Conservation (phyloP, 164 flowering plant genomes). For the Piper longum region DNA sequence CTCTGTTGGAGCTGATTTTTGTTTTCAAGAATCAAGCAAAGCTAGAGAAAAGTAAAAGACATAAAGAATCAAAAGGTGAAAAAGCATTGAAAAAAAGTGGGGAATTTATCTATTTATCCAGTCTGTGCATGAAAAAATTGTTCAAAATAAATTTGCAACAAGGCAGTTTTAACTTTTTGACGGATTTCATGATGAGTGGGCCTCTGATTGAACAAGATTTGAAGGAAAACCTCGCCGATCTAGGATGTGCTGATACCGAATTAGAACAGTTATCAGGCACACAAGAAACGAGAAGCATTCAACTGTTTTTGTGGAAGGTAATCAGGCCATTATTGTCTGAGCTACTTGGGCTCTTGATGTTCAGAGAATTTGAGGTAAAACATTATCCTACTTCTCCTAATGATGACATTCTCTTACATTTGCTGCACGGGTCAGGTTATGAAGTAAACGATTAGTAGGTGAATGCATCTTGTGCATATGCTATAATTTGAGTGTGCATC, state of each 20-base stretch:
- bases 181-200: slow-evolving; percentile 38
- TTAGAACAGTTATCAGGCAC: slow-evolving; percentile 21
- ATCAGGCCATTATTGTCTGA: slow-evolving; percentile 49
- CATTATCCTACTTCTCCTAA: background rate
- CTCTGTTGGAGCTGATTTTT: slow-evolving; percentile 41
- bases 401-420: background rate
- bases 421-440: background rate
- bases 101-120: slow-evolving; percentile 34
- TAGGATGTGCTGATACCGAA: slow-evolving; percentile 18
- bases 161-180: slow-evolving; percentile 20
- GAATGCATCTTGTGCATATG: too few species aligned
- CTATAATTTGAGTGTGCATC: too few species aligned
- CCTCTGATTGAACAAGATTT: slow-evolving; percentile 11
- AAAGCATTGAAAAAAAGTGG: slow-evolving; percentile 30
- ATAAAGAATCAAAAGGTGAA: slow-evolving; percentile 31
- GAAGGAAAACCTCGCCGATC: slow-evolving; percentile 6
- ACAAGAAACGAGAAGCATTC: slow-evolving; percentile 19
- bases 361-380: slow-evolving; percentile 53
- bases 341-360: slow-evolving; percentile 34
- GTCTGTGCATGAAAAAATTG: slow-evolving; percentile 58
- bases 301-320: slow-evolving; percentile 29
- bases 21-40: slow-evolving; percentile 30
- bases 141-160: slow-evolving; percentile 16
- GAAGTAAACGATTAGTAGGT: background rate
- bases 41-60: slow-evolving; percentile 19